Conservation (phyloP, 2,329 filamentous ascomycete species). For the Aspergillus sp. region DNA sequence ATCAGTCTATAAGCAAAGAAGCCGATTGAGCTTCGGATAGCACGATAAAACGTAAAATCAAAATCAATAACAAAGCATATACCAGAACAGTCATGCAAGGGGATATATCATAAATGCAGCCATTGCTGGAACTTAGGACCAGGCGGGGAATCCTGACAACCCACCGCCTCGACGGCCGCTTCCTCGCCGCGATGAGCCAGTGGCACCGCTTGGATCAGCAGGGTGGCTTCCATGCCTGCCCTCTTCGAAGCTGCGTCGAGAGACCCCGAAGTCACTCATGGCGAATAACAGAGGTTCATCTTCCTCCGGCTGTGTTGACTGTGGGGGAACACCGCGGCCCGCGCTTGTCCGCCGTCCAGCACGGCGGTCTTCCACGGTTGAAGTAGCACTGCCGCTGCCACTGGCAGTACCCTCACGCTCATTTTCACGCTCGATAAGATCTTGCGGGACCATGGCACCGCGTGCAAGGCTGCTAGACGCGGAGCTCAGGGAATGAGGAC, state of each 20-base stretch:
- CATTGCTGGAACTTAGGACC: constrained; percentile 24
- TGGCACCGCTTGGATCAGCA: constrained; percentile 24
- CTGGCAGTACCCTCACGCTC: constrained; percentile 40
- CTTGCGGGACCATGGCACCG: constrained; percentile 30
- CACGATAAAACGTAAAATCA: constrained; percentile 1
- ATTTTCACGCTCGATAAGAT: constrained; percentile 34
- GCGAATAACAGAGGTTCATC: constrained; percentile 47
- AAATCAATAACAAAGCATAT: constrained; percentile 2
- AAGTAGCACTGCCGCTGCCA: constrained; percentile 41
- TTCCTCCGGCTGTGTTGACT: constrained; percentile 34
- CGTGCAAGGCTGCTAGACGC: constrained; percentile 41
- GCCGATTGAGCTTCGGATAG: not conserved
- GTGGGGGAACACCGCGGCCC: constrained; percentile 30
- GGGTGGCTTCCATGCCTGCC: constrained; percentile 33
- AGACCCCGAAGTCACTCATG: constrained; percentile 47
- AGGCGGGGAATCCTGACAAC: constrained; percentile 32
- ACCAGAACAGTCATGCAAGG: not conserved
- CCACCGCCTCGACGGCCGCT: constrained; percentile 35
- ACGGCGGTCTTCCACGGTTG: constrained; percentile 34
- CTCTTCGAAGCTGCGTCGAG: constrained; percentile 44
- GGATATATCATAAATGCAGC: not conserved
- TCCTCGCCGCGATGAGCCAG: constrained; percentile 31
- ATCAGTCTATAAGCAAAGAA: constrained; percentile 4
- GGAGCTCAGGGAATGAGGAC: constrained; percentile 39
- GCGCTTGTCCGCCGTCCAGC: constrained; percentile 34